These are phyloP conservation scores for Adenanthera pavonina DNA, from an alignment of 306 rosid genomes.

Conservation along the genomic window DNA sequence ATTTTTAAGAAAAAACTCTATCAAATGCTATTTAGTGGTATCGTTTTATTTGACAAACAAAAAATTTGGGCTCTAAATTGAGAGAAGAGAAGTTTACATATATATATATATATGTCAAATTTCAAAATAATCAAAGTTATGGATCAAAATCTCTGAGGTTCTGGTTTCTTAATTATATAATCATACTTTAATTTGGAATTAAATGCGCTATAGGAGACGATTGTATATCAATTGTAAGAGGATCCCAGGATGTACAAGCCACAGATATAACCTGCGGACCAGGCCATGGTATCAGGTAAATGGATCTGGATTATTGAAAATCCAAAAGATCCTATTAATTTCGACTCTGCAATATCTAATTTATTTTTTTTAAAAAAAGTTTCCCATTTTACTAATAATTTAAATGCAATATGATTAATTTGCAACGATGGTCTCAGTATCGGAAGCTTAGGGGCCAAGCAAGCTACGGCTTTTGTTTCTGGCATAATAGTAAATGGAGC, in stretches of 20 bases:
- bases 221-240: conserved; percentile 82
- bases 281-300: conserved; percentile 89
- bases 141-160: background rate
- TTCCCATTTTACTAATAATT: too few relatives aligned
- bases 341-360: background rate
- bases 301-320: background rate
- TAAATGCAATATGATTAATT: background rate
- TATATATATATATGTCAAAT: too few relatives aligned
- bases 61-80: too few relatives aligned
- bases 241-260: conserved; percentile 61
- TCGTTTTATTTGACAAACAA: too few relatives aligned
- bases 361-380: too few relatives aligned
- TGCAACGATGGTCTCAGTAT: conserved; percentile 49
- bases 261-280: conserved; percentile 78
- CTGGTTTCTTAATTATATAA: background rate
- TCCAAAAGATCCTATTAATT: background rate
- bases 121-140: background rate
- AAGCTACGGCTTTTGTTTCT: conserved; percentile 61
- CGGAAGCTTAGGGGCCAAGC: conserved; percentile 76
- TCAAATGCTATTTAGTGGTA: too few relatives aligned
- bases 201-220: conserved; percentile 66
- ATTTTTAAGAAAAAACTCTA: too few relatives aligned
- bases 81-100: too few relatives aligned
- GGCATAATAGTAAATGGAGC: conserved; percentile 63
- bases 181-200: conserved; percentile 16